Evolutionary conservation across 805 yeast genomes (phyloP).

Genomic region (Cyberlindnera americana): DNA sequence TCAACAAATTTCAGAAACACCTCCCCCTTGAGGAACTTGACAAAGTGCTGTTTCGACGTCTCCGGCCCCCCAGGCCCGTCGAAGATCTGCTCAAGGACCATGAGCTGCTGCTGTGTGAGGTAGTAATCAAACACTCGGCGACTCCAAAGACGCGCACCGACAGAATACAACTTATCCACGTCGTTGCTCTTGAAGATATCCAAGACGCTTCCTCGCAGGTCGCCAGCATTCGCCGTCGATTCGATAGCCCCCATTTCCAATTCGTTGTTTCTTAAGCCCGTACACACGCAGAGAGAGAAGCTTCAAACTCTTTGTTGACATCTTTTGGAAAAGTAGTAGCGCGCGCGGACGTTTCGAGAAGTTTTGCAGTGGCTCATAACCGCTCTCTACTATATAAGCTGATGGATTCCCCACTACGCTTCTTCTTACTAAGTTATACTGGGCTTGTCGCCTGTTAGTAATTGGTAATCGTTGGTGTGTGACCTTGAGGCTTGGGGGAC

Average conservation of each 20-base stretch:
- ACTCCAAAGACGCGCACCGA: conserved; percentile 25
- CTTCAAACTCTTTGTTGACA: neutral
- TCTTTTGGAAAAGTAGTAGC: no score
- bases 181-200: conserved; percentile 28
- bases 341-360: no score
- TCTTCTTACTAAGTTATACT: no score
- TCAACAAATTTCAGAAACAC: conserved; percentile 26
- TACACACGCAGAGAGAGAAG: no score
- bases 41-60: conserved; percentile 34
- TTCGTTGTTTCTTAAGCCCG: no score
- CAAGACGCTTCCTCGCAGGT: conserved; percentile 7
- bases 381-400: no score
- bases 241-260: conserved; percentile 1
- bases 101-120: conserved; percentile 53
- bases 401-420: no score
- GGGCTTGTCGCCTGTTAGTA: no score
- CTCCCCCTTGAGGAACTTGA: conserved; percentile 38
- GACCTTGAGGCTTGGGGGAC: no score
- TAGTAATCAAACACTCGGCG: conserved; percentile 43
- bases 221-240: neutral
- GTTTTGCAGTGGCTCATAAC: no score
- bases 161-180: conserved; percentile 20
- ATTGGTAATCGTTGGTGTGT: no score
- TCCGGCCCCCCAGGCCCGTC: conserved; percentile 28
- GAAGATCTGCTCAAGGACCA: conserved; percentile 45